Conservation (phyloP, 2,329 filamentous ascomycete genomes). For the Ceratocystis cubensis region DNA sequence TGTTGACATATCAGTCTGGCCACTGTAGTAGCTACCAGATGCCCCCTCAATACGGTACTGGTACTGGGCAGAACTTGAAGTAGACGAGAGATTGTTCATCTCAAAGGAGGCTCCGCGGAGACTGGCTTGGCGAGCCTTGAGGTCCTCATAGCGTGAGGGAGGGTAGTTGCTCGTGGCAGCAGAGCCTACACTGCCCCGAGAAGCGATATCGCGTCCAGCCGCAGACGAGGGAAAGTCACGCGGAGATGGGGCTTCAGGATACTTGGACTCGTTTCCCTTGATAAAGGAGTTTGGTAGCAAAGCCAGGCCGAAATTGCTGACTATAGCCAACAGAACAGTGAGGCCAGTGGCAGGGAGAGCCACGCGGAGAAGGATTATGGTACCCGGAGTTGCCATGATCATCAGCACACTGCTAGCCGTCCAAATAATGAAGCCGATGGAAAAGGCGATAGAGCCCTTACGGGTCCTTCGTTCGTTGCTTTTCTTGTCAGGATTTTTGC, state of each 20-base stretch:
- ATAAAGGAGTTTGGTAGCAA: conserved; percentile 27
- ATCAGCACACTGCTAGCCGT: conserved; percentile 41
- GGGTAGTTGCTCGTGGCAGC: conserved; percentile 35
- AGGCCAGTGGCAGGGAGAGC: conserved; percentile 41
- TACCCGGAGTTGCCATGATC: conserved; percentile 35
- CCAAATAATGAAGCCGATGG: conserved; percentile 40
- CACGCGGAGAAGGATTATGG: conserved; percentile 36
- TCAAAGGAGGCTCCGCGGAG: neutral
- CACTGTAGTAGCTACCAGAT: conserved; percentile 15
- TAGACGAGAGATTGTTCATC: conserved; percentile 14
- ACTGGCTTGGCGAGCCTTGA: conserved; percentile 30
- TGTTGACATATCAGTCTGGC: conserved; percentile 22
- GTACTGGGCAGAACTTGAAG: conserved; percentile 5
- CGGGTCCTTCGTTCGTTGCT: conserved; percentile 27
- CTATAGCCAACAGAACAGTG: conserved; percentile 34
- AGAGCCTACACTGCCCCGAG: conserved; percentile 29
- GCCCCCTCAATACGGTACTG: conserved; percentile 13
- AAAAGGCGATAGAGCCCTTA: conserved; percentile 33
- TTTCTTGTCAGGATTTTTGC: conserved; percentile 26
- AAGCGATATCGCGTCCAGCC: neutral
- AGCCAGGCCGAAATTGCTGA: conserved; percentile 31
- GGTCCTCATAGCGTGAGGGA: conserved; percentile 37
- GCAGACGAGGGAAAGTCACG: conserved; percentile 23
- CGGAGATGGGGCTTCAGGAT: conserved; percentile 21
- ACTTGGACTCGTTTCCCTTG: conserved; percentile 14